A percentile compares a stretch with the other conserved stretches of the same genome.
Conservation (phyloP, 2,329 filamentous ascomycete species). For the Colletotrichum sp. region DNA sequence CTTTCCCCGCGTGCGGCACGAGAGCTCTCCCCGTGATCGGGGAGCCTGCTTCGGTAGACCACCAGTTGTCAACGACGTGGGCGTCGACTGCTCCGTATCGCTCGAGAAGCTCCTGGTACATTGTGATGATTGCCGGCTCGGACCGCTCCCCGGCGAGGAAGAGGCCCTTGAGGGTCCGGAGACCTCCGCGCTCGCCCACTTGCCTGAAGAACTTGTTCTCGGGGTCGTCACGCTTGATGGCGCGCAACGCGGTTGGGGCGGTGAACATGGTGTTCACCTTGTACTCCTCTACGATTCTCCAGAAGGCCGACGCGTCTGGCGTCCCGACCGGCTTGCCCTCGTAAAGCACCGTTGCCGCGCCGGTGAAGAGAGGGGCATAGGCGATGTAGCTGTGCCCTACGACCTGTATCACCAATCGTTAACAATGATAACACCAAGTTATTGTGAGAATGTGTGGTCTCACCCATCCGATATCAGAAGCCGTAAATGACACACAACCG, state of each 20-base stretch:
- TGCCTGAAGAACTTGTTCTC: conserved; percentile 69
- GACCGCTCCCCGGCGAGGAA: conserved; percentile 91
- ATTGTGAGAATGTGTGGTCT: neutral
- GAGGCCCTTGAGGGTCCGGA: conserved; percentile 74
- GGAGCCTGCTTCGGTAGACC: conserved; percentile 64
- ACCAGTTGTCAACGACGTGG: conserved; percentile 65
- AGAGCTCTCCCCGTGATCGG: conserved; percentile 63
- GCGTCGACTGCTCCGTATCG: conserved; percentile 69
- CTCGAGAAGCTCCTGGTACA: conserved; percentile 77
- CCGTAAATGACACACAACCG: conserved; percentile 76
- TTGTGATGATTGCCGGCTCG: conserved; percentile 82
- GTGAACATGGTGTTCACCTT: conserved; percentile 86
- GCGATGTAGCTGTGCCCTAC: conserved; percentile 82
- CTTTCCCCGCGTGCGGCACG: conserved; percentile 61
- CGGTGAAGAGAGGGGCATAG: conserved; percentile 84
- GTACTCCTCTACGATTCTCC: conserved; percentile 85
- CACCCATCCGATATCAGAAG: conserved; percentile 90
- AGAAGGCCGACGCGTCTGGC: conserved; percentile 86
- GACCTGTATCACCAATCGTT: neutral
- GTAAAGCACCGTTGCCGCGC: conserved; percentile 86
- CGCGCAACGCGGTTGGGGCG: conserved; percentile 84
- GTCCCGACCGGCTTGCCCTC: conserved; percentile 95
- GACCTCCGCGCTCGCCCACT: conserved; percentile 69
- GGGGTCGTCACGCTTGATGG: conserved; percentile 86
- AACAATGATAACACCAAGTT: neutral